Evolutionary conservation across 2,329 filamentous ascomycete species (phyloP).

Genomic region (Fusarium transvaalense): DNA sequence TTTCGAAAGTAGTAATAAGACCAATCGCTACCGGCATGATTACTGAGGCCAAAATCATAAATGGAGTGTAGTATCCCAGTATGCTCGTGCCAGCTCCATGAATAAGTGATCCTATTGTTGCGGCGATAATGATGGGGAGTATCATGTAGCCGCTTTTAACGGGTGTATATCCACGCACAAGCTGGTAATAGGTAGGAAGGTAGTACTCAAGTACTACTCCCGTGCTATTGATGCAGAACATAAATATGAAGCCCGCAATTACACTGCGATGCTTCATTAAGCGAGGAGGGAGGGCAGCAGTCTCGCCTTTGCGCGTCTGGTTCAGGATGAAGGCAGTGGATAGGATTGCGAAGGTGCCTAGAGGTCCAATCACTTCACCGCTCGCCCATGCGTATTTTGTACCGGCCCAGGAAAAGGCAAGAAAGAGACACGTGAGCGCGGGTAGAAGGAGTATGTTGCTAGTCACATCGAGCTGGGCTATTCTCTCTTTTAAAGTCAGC

Average conservation of each 20-base stretch:
- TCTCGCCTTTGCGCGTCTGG: not conserved
- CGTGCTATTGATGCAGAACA: conserved; percentile 54
- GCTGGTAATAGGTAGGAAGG: conserved; percentile 58
- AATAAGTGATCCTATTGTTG: conserved; percentile 19
- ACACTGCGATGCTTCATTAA: conserved; percentile 57
- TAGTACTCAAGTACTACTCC: conserved; percentile 52
- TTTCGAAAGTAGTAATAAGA: conserved; percentile 16
- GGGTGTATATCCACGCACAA: conserved; percentile 55
- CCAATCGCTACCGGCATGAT: conserved; percentile 23
- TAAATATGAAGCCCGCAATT: conserved; percentile 49
- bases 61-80: conserved; percentile 26
- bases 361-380: conserved; percentile 50
- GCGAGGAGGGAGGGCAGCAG: conserved; percentile 57
- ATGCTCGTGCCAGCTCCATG: conserved; percentile 26
- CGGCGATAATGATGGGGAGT: conserved; percentile 33
- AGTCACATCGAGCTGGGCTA: conserved; percentile 30
- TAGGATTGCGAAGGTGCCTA: not conserved
- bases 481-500: not conserved
- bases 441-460: conserved; percentile 48
- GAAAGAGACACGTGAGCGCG: conserved; percentile 58
- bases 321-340: not conserved
- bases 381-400: conserved; percentile 47
- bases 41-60: conserved; percentile 28
- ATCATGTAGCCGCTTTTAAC: conserved; percentile 48
- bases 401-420: conserved; percentile 63